A percentile compares a stretch with the other conserved stretches of the same genome.
Evolutionary conservation across 2,329 filamentous ascomycete genomes (phyloP).

Genomic region (Grosmannia huntii): DNA sequence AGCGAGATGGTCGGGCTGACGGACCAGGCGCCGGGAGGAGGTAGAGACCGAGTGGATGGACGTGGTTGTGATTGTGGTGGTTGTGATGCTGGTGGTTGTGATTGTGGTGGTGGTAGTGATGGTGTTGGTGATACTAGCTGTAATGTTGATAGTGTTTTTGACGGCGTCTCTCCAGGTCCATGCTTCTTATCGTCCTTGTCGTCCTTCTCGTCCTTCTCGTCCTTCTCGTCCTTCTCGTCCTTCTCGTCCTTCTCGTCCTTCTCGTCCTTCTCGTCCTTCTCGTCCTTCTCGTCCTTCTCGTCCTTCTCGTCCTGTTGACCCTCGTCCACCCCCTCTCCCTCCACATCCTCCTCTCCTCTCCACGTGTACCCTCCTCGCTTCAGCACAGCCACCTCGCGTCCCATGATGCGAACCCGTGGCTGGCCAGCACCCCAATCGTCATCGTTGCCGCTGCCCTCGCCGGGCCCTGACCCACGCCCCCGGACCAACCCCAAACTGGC

Average conservation of each 20-base stretch:
- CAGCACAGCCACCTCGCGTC: conserved; percentile 60
- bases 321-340: conserved; percentile 7
- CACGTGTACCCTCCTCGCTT: conserved; percentile 65
- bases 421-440: conserved; percentile 65
- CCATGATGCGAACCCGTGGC: conserved; percentile 59
- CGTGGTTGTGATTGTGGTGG: conserved; percentile 7
- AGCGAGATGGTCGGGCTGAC: conserved; percentile 37
- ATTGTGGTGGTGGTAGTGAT: background rate
- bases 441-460: conserved; percentile 48
- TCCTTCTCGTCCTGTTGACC: conserved; percentile 1
- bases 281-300: conserved; percentile 1
- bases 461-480: conserved; percentile 40
- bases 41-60: conserved; percentile 2
- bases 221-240: conserved; percentile 3
- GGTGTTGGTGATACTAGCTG: background rate
- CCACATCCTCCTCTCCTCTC: conserved; percentile 26
- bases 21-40: conserved; percentile 26
- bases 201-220: background rate
- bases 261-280: conserved; percentile 4
- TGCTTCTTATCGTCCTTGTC: too few relatives aligned
- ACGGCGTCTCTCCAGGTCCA: background rate
- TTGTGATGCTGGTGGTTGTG: too few relatives aligned
- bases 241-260: conserved; percentile 2
- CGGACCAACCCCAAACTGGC: conserved; percentile 62
- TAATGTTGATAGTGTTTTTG: too few relatives aligned